Conservation (phyloP, 495 filamentous ascomycete species). For the Penicillium steckii region DNA sequence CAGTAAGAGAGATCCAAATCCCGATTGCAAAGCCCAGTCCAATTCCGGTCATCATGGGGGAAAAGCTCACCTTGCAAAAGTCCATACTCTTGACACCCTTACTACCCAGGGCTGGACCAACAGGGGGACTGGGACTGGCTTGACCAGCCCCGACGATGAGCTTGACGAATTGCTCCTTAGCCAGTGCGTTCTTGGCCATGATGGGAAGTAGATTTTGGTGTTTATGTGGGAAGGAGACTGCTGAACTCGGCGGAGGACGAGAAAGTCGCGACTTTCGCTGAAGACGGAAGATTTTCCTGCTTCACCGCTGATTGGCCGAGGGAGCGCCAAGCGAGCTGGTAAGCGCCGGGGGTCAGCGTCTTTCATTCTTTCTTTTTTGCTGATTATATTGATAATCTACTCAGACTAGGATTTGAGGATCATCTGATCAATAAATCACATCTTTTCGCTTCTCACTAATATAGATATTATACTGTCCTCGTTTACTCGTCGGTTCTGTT, state of each 20-base stretch:
- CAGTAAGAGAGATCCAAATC: not conserved
- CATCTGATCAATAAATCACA: no score
- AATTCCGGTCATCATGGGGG: not conserved
- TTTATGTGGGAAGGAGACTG: not conserved
- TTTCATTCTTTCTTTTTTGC: not conserved
- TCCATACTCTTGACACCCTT: constrained; percentile 99
- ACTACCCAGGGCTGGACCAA: constrained; percentile 93
- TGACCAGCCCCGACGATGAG: constrained; percentile 98
- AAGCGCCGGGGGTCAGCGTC: constrained; percentile 23
- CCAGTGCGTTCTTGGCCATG: constrained; percentile 77
- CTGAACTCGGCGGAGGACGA: not conserved
- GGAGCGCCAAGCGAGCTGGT: constrained; percentile 19
- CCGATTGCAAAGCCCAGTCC: not conserved
- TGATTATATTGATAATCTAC: no score
- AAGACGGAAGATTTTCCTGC: constrained; percentile 28
- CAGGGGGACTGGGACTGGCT: constrained; percentile 91
- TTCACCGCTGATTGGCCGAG: constrained; percentile 20
- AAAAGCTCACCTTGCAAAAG: constrained; percentile 84
- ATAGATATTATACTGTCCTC: no score
- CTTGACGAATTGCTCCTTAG: constrained; percentile 88
- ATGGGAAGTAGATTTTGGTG: constrained; percentile 21
- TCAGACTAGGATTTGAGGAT: no score
- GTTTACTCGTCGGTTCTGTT: not conserved
- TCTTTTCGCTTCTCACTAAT: no score
- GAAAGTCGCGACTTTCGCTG: constrained; percentile 1